Percentiles rank a stretch among this genome's conserved stretches.
These are phyloP conservation scores for Xylariaceae sp. DNA, from an alignment of 2,329 filamentous ascomycete species.

Conservation along the genomic window DNA sequence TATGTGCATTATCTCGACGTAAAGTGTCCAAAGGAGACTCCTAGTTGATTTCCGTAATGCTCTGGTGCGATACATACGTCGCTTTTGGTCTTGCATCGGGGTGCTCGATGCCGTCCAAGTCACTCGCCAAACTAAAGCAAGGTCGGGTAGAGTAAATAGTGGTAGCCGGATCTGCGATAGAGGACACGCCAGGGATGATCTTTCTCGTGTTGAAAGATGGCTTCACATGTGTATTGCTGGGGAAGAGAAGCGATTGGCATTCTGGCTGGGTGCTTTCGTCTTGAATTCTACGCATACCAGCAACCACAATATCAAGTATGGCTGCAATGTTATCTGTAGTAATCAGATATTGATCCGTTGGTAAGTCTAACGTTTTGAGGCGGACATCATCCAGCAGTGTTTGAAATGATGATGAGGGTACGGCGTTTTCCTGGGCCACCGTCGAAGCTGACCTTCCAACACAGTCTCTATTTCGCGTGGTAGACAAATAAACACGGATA, in stretches of 20 bases:
- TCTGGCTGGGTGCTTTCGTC: conserved; percentile 17
- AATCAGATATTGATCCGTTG: conserved; percentile 36
- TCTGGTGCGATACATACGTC: conserved; percentile 42
- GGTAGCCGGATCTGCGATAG: conserved; percentile 39
- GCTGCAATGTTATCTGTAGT: conserved; percentile 38
- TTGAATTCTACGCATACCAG: conserved; percentile 32
- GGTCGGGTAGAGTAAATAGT: conserved; percentile 40
- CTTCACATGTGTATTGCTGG: conserved; percentile 26
- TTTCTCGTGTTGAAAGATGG: conserved; percentile 29
- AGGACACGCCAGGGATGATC: conserved; percentile 34
- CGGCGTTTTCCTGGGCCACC: conserved; percentile 19
- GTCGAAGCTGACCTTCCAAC: background rate
- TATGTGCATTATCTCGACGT: background rate
- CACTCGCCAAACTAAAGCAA: conserved; percentile 33
- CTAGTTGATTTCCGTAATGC: conserved; percentile 44
- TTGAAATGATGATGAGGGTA: conserved; percentile 1
- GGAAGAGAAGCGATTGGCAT: conserved; percentile 35
- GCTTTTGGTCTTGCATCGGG: conserved; percentile 22
- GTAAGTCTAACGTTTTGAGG: background rate
- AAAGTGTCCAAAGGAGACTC: conserved; percentile 26
- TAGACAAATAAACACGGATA: conserved; percentile 38
- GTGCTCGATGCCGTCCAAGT: background rate
- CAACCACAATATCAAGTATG: conserved; percentile 42
- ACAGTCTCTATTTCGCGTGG: conserved; percentile 29
- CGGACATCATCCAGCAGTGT: background rate